A percentile compares a stretch with the other conserved stretches of the same genome.
Conservation (phyloP, 2,329 filamentous ascomycete species). For the Boeremia exigua region DNA sequence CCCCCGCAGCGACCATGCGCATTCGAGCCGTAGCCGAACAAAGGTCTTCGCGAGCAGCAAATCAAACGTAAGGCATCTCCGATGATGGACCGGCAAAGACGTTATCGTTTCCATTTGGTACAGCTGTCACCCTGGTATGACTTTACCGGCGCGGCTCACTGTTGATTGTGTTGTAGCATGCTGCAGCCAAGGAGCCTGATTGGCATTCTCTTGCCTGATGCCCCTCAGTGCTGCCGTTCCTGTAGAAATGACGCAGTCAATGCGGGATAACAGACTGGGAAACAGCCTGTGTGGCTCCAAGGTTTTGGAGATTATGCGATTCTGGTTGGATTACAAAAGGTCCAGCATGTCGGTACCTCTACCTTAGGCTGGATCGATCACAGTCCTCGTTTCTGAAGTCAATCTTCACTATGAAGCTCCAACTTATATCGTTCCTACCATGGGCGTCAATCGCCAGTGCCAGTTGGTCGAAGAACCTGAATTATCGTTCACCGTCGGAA, state of each 20-base stretch:
- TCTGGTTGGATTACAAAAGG: constrained; percentile 31
- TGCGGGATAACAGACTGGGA: constrained; percentile 4
- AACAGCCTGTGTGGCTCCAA: constrained; percentile 5
- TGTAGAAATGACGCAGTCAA: constrained; percentile 31
- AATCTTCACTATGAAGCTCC: constrained; percentile 34
- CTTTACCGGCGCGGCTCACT: constrained; percentile 2
- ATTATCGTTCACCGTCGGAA: constrained; percentile 71
- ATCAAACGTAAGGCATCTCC: constrained; percentile 8
- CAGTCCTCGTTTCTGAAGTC: not conserved
- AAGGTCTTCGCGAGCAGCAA: constrained; percentile 2
- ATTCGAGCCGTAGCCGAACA: constrained; percentile 8
- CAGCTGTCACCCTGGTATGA: constrained; percentile 4
- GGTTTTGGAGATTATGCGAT: constrained; percentile 5
- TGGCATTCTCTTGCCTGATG: constrained; percentile 14
- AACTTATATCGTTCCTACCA: constrained; percentile 29
- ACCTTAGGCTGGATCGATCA: constrained; percentile 5
- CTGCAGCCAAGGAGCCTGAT: constrained; percentile 22
- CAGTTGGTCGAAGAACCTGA: constrained; percentile 60
- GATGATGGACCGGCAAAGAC: not conserved
- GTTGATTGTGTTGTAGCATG: constrained; percentile 24
- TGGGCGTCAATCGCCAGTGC: constrained; percentile 26
- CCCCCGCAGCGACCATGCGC: constrained; percentile 12
- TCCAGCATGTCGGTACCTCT: constrained; percentile 7
- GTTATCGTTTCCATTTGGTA: not conserved
- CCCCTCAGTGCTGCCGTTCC: constrained; percentile 15